These are phyloP conservation scores for Coccomyxa sp. DNA, from an alignment of 139 green algal species.

Conservation along the genomic window DNA sequence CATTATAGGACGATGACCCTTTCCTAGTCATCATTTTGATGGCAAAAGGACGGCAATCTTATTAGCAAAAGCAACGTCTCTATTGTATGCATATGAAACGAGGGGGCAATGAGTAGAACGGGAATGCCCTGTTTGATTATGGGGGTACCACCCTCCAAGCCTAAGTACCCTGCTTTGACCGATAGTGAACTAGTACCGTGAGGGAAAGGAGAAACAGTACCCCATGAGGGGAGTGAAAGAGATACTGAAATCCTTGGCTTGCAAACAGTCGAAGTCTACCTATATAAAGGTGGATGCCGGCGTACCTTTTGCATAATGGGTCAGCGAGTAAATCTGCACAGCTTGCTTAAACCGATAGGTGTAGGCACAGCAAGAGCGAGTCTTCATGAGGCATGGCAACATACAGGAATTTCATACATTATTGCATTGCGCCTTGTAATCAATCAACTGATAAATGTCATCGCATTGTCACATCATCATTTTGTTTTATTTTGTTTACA, in stretches of 20 bases:
- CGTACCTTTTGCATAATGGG: conserved; percentile 72
- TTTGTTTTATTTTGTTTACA: no score
- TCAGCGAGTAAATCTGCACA: conserved; percentile 51
- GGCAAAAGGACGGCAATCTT: not conserved
- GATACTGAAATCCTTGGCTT: conserved; percentile 41
- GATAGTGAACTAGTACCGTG: conserved; percentile 76
- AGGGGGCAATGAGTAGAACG: conserved; percentile 6
- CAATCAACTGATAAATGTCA: no score
- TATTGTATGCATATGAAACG: no score
- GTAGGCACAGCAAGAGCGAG: conserved; percentile 52
- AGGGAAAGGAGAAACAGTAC: conserved; percentile 71
- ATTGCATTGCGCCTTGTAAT: no score
- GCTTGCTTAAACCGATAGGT: conserved; percentile 53
- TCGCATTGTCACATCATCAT: no score
- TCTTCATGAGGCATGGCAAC: conserved; percentile 21
- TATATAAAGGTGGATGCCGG: conserved; percentile 25
- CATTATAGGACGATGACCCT: no score
- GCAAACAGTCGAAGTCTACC: conserved; percentile 45
- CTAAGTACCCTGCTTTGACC: conserved; percentile 52
- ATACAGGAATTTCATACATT: not conserved
- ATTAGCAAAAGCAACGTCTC: no score
- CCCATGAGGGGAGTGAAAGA: conserved; percentile 53
- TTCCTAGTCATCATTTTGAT: no score
- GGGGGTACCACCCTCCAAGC: conserved; percentile 60
- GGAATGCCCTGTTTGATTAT: conserved; percentile 30